These are phyloP conservation scores for Phytophthora vignae DNA, from an alignment of 352 stramenopile genomes.

Conservation along the genomic window DNA sequence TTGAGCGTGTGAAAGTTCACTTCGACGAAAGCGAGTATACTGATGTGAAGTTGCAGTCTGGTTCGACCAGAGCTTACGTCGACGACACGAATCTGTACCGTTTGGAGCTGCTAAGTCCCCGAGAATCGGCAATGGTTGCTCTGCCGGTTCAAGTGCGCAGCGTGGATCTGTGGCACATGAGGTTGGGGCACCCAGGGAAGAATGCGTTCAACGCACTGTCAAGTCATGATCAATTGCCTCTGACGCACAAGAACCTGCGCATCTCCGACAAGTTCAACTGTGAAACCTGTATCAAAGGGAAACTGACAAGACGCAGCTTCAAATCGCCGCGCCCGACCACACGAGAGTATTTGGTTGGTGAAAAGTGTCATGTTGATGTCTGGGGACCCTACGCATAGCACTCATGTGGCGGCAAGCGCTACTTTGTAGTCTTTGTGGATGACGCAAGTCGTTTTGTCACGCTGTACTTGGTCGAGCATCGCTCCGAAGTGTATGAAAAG, in stretches of 20 bases:
- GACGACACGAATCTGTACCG: background rate
- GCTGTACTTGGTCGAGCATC: conserved; percentile 16
- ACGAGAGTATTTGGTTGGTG: conserved; percentile 11
- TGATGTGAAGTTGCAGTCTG: conserved; percentile 3
- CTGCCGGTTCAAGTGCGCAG: background rate
- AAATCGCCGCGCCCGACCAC: background rate
- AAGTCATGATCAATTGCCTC: conserved; percentile 1
- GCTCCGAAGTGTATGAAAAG: conserved; percentile 27
- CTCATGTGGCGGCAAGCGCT: background rate
- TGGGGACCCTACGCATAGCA: conserved; percentile 4
- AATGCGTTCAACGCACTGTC: conserved; percentile 13
- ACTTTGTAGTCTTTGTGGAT: conserved; percentile 20
- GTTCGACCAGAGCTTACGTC: background rate
- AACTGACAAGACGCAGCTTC: background rate
- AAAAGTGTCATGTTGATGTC: background rate
- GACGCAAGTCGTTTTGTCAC: conserved; percentile 22
- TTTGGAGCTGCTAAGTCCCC: background rate
- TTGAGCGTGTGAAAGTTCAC: conserved; percentile 5
- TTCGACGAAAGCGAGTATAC: conserved; percentile 2
- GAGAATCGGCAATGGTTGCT: background rate
- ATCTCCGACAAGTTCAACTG: conserved; percentile 1
- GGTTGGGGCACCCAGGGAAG: background rate
- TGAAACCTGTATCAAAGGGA: background rate
- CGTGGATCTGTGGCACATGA: background rate
- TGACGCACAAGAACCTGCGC: conserved; percentile 1